Evolutionary conservation across 192 early-diverging fungal species (phyloP).

Genomic region (Podila clonocystis): DNA sequence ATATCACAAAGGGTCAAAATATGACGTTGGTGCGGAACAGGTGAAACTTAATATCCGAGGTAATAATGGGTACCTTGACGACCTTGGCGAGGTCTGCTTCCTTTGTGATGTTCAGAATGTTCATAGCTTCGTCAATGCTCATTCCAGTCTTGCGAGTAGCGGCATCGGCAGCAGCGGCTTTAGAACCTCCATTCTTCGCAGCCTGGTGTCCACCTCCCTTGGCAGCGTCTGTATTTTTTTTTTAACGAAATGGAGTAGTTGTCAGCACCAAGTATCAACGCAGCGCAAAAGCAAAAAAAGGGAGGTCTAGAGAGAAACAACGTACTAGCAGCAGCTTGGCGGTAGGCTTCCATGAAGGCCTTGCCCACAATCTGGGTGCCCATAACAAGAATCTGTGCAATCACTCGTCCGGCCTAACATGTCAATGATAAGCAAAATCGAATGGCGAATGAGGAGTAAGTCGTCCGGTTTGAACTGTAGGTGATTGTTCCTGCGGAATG

Average conservation of each 20-base stretch:
- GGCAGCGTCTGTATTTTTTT: conserved; percentile 61
- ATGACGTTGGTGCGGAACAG: background rate
- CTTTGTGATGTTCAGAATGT: conserved; percentile 89
- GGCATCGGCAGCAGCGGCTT: conserved; percentile 72
- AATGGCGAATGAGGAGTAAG: background rate
- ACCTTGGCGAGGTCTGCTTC: conserved; percentile 62
- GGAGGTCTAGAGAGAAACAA: conserved; percentile 1
- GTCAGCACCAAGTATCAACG: no score
- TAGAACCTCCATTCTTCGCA: conserved; percentile 50
- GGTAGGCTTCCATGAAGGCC: conserved; percentile 95
- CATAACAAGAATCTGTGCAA: conserved; percentile 81
- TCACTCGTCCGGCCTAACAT: conserved; percentile 69
- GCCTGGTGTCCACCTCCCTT: conserved; percentile 74
- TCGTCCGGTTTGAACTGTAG: background rate
- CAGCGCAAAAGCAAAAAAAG: background rate
- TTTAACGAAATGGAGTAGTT: background rate
- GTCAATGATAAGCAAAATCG: background rate
- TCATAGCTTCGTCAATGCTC: conserved; percentile 88
- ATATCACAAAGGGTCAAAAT: background rate
- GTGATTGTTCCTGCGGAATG: background rate
- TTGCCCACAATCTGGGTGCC: conserved; percentile 87
- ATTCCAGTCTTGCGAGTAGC: conserved; percentile 84
- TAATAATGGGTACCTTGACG: conserved; percentile 49
- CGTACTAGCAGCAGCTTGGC: conserved; percentile 87
- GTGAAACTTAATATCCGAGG: background rate